Conservation (phyloP, 2,329 filamentous ascomycete species). For the Monilinia polystroma region DNA sequence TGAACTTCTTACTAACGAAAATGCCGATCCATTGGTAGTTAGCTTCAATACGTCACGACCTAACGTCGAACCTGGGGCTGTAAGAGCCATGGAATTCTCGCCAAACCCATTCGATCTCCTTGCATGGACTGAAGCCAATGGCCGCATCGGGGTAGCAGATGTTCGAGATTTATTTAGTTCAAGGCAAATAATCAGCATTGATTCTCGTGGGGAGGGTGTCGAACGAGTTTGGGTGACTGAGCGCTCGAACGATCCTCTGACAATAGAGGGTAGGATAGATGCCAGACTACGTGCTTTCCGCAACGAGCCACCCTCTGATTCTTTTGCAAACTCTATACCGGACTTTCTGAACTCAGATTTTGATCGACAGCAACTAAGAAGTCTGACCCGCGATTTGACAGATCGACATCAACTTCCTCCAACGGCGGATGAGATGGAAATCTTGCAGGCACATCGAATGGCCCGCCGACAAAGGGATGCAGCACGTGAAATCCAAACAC, state of each 20-base stretch:
- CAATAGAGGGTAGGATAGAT: constrained; percentile 38
- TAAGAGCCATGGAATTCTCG: constrained; percentile 89
- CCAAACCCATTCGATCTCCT: constrained; percentile 87
- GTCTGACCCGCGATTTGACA: constrained; percentile 36
- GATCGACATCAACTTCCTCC: constrained; percentile 52
- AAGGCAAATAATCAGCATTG: constrained; percentile 67
- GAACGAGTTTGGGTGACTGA: constrained; percentile 36
- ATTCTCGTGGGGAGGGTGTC: constrained; percentile 55
- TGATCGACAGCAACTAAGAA: constrained; percentile 36
- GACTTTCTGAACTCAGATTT: constrained; percentile 36
- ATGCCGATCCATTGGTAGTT: constrained; percentile 64
- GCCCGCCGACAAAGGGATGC: constrained; percentile 48
- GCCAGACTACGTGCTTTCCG: constrained; percentile 35
- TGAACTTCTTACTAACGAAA: constrained; percentile 46
- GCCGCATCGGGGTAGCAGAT: constrained; percentile 71
- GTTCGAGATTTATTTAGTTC: constrained; percentile 64
- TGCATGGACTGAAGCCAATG: constrained; percentile 90
- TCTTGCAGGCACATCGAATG: constrained; percentile 56
- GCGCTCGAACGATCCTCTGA: constrained; percentile 26
- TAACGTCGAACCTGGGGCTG: constrained; percentile 56
- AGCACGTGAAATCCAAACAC: constrained; percentile 31
- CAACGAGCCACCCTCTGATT: constrained; percentile 31
- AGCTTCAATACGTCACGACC: constrained; percentile 77
- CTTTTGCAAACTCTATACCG: constrained; percentile 33
- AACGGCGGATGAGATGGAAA: constrained; percentile 54